Percentiles rank a stretch among this genome's conserved stretches.
Conservation (phyloP, 768 basidiomycete species). For the Crepidotus variabilis region DNA sequence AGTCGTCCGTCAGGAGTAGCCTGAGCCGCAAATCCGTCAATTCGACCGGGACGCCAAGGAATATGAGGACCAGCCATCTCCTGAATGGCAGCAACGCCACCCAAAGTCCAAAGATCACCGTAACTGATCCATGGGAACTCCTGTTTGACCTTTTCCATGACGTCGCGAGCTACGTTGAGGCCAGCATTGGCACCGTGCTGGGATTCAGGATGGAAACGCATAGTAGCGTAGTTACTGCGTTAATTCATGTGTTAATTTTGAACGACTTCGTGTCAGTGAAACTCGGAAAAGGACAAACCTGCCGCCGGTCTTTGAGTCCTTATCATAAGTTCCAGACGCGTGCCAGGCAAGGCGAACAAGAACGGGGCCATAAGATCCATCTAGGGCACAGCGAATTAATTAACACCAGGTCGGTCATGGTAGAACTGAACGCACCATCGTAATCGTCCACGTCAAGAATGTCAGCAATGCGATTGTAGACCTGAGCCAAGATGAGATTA, state of each 20-base stretch:
- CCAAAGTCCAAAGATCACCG: constrained; percentile 96
- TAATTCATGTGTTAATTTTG: constrained; percentile 8
- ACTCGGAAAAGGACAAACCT: constrained; percentile 43
- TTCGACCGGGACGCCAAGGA: constrained; percentile 90
- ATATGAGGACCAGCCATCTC: constrained; percentile 93
- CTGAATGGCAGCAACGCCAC: constrained; percentile 86
- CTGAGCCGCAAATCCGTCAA: constrained; percentile 76
- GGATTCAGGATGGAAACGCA: constrained; percentile 93
- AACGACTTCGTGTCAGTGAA: neutral
- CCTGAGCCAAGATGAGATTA: constrained; percentile 35
- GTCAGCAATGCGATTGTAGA: constrained; percentile 88
- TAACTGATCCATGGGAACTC: constrained; percentile 94
- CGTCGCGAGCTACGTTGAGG: constrained; percentile 69
- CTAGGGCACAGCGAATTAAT: constrained; percentile 31
- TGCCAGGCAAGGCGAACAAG: constrained; percentile 93
- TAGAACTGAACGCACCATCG: constrained; percentile 58
- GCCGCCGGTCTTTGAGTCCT: constrained; percentile 71
- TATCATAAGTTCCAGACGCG: constrained; percentile 89
- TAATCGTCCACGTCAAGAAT: constrained; percentile 76
- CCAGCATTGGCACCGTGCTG: constrained; percentile 83
- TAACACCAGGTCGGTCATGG: constrained; percentile 2
- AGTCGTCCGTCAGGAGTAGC: constrained; percentile 87
- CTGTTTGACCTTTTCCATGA: constrained; percentile 85
- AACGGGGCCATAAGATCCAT: constrained; percentile 87
- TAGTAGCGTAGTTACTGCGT: constrained; percentile 91